Base-by-base conservation (phyloP, 768 basidiomycete species). In the Boletus barrowsii region DNA sequence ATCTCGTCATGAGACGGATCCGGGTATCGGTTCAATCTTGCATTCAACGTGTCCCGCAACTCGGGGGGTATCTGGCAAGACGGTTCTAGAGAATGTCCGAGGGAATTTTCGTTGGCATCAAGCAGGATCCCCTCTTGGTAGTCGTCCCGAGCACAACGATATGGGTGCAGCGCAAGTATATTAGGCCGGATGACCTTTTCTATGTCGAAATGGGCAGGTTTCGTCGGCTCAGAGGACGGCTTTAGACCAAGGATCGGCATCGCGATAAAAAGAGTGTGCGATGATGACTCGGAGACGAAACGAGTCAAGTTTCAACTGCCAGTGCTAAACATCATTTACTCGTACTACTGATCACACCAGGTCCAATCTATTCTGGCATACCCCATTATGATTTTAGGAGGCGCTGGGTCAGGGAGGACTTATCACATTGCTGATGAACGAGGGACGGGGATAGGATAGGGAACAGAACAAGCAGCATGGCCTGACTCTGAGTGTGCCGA, bases 81-180 rank as follows among this genome's bases (percentile, higher is more conserved):
- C 15, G 73, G 42, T 24, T 78, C 73, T 36, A 98, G 87, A 3
- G 90, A 86, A 66, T 91, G 90, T 0, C 97, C 96, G 35, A 94
- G 79, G 0, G 96, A 83, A 68, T 99, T 98, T 76, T 99, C 97
- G 72, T 99, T 99, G 14, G 97, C 97, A 62, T 99, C 97, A 20
- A 99, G 83, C 26, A 99, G 83, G 63, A 98, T 87, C 22, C 95
- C 95, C 3, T 83, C 75, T 45, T 86, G 83, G 73, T 97, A 99
- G 74, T 99, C 96, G 65, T 99, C 96, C 44, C 97, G 79, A 1
- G 97, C 97, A 63, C 94, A 98, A 30, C 95, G 86, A 72, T 99
- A 98, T 0, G 97, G 97, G 45, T 86, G 84, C 14, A 99, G 77
- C 1, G 90, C 75, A 45, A 97, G 87, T 64, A 99, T 95, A 66